Percentiles rank a stretch among this genome's conserved stretches.
These are phyloP conservation scores for Plenodomus tracheiphilus DNA, from an alignment of 2,329 filamentous ascomycete genomes.

Conservation along the genomic window DNA sequence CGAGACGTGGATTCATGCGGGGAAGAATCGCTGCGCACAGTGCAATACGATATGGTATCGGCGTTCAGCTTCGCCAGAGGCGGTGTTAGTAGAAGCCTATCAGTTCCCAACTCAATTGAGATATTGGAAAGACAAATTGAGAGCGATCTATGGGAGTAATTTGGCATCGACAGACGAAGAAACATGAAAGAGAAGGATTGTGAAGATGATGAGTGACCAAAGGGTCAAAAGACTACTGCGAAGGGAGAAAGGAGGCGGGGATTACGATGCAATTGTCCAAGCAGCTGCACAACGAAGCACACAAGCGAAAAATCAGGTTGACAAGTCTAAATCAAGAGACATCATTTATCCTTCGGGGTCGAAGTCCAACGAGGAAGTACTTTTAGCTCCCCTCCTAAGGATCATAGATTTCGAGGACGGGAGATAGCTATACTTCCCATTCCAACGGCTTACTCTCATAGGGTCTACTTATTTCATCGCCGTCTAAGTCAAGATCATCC, in stretches of 20 bases:
- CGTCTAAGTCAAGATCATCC: constrained; percentile 15
- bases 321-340: neutral
- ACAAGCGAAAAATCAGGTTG: neutral
- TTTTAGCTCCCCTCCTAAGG: neutral
- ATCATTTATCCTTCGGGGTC: neutral
- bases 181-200: neutral
- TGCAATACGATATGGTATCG: neutral
- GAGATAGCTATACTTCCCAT: neutral
- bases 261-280: neutral
- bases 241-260: neutral
- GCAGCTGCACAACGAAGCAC: neutral
- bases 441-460: neutral
- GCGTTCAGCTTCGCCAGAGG: neutral
- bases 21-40: neutral
- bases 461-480: neutral
- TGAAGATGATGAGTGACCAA: neutral
- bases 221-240: neutral
- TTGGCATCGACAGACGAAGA: neutral
- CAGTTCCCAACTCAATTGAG: neutral
- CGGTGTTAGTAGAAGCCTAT: neutral
- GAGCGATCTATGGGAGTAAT: neutral
- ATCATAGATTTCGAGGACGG: too few species aligned
- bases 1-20: neutral
- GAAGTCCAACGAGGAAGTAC: neutral
- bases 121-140: neutral